Base-by-base conservation (phyloP, 495 filamentous ascomycete species). In the Penicillium angulare region DNA sequence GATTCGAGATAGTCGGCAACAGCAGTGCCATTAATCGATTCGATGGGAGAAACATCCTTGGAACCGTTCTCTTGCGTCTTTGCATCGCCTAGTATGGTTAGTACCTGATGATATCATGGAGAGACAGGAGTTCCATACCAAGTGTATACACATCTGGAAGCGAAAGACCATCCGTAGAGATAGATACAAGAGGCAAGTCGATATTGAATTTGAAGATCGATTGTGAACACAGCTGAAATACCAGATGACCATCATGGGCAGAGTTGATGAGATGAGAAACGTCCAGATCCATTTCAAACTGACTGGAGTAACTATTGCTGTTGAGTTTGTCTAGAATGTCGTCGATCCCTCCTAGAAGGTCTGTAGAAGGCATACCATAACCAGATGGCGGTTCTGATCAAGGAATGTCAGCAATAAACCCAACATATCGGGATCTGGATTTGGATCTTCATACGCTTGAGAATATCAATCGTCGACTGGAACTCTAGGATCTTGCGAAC, bases 401-500 rank as follows among this genome's bases (percentile, higher is more conserved):
- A 6, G 16, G 12, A 17, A 17, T 35, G 12, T 17, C 62, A 27
- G 60, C 53, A 16, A 20, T 13, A 4, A 15, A 48, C 20, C 7
- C 9, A 26, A 6, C 9, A 23, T 12, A n/a, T 13, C 7, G 15
- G 1, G 1, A n/a, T 23, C 23, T 10, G 36, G 24, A 41, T 21
- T n/a, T n/a, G n/a, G n/a, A n/a, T n/a, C n/a, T n/a, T 49, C 32
- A 26, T 52, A 59, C 63, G 8, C 8, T 79, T 81, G 7, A 84
- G 65, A 58, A 79, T 79, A 16, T 72, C 69, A 15, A 81, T 41
- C 0, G 80, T 84, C 23, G 68, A 78, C 49, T 85, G 81, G 41
- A 83, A 83, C 56, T 84, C 72, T 1, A 85, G 53, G 3, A 75
- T 77, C 34, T 81, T 75, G 48, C 76, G 78, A 43, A 74, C 79